Conservation (phyloP, 768 basidiomycete genomes). For the Megacollybia marginata region DNA sequence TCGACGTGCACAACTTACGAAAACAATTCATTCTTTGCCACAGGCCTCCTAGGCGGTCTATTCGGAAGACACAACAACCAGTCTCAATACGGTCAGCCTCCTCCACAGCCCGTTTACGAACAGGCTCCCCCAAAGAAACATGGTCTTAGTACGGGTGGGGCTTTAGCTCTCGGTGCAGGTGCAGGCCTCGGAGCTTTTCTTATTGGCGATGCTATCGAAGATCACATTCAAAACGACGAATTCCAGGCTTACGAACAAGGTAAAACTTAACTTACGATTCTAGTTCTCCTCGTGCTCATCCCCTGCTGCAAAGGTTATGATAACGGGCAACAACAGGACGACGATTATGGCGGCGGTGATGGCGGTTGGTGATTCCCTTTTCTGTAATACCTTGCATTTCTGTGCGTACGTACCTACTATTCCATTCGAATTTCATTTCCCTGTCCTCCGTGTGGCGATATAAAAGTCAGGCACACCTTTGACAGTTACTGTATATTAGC, state of each 20-base stretch:
- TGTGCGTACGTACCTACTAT: too few relatives aligned
- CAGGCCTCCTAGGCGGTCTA: slow-evolving; percentile 11
- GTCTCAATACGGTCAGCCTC: slow-evolving; percentile 10
- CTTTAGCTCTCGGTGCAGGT: slow-evolving; percentile 43
- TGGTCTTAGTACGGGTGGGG: slow-evolving; percentile 44
- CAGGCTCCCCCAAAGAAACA: slow-evolving; percentile 33
- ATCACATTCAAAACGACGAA: slow-evolving; percentile 6
- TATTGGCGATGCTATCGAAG: slow-evolving; percentile 43
- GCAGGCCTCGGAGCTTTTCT: slow-evolving; percentile 62
- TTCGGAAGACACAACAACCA: slow-evolving; percentile 10
- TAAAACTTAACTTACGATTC: background rate
- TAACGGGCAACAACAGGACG: background rate
- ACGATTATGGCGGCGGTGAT: background rate
- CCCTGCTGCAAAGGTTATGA: background rate
- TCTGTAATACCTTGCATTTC: too few relatives aligned
- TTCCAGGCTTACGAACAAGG: slow-evolving; percentile 5
- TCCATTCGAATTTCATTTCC: too few relatives aligned
- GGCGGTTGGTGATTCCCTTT: background rate
- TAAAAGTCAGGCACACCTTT: too few relatives aligned
- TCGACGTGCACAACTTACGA: slow-evolving; percentile 4
- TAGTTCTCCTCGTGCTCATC: background rate
- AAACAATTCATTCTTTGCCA: background rate
- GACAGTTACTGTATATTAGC: too few relatives aligned
- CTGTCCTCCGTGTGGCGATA: too few relatives aligned
- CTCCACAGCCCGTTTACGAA: slow-evolving; percentile 29